These are phyloP conservation scores for Trichoderma atrobrunneum DNA, from an alignment of 2,329 filamentous ascomycete genomes.

Conservation along the genomic window DNA sequence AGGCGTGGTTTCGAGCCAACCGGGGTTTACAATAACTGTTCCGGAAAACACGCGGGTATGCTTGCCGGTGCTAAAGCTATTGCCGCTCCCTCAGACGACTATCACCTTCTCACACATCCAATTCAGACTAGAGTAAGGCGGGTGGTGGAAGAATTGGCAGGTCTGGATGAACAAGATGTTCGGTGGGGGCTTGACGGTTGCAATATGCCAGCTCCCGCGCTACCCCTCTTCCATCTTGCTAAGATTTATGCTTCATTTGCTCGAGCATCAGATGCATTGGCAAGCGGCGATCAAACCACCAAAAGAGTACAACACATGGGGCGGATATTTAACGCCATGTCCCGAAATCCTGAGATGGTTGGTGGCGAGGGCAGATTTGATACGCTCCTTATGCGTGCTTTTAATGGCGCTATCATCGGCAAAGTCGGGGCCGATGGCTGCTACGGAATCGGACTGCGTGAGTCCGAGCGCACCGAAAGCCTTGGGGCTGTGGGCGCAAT, in stretches of 20 bases:
- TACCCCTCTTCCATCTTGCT: slow-evolving; percentile 37
- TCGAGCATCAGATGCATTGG: slow-evolving; percentile 28
- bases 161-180: slow-evolving; percentile 28
- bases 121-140: slow-evolving; percentile 40
- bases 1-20: slow-evolving; percentile 37
- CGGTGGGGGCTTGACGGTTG: slow-evolving; percentile 47
- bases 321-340: slow-evolving; percentile 44
- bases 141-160: slow-evolving; percentile 37
- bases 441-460: slow-evolving; percentile 44
- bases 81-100: slow-evolving; percentile 31
- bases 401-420: slow-evolving; percentile 39
- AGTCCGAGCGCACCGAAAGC: slow-evolving; percentile 34
- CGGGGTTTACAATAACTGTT: slow-evolving; percentile 44
- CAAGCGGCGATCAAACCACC: background rate
- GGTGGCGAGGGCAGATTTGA: slow-evolving; percentile 47
- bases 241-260: slow-evolving; percentile 39
- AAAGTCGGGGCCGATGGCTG: slow-evolving; percentile 50
- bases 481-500: slow-evolving; percentile 38
- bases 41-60: slow-evolving; percentile 49
- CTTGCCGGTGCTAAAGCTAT: slow-evolving; percentile 41
- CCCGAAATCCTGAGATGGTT: slow-evolving; percentile 40
- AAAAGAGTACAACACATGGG: slow-evolving; percentile 28
- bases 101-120: slow-evolving; percentile 37
- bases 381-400: slow-evolving; percentile 43
- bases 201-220: slow-evolving; percentile 46